Conservation (phyloP, 2,329 filamentous ascomycete genomes). For the Fusarium sp. region DNA sequence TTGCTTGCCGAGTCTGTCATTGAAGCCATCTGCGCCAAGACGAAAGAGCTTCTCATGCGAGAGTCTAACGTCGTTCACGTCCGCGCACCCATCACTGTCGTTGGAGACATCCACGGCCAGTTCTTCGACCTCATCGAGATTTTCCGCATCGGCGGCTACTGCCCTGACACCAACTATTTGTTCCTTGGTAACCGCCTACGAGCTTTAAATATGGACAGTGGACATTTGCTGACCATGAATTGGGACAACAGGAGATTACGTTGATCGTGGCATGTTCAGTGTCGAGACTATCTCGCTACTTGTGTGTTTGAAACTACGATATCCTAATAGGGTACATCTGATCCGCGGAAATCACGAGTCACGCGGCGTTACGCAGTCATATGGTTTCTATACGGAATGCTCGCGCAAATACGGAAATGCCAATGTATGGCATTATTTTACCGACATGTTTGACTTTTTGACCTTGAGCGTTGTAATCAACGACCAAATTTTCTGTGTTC, state of each 20-base stretch:
- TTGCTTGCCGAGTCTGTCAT: conserved; percentile 97
- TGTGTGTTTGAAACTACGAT: conserved; percentile 96
- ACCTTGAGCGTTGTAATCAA: conserved; percentile 98
- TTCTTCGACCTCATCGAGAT: conserved; percentile 99
- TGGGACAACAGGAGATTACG: conserved; percentile 83
- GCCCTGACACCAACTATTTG: conserved; percentile 97
- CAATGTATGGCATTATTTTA: conserved; percentile 99
- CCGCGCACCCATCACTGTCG: conserved; percentile 93
- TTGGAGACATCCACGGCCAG: conserved; percentile 98
- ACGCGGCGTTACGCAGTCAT: conserved; percentile 96
- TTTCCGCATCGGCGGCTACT: conserved; percentile 97
- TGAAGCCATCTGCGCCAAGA: conserved; percentile 99
- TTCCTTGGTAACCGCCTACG: conserved; percentile 80
- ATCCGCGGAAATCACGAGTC: conserved; percentile 99
- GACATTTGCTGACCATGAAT: conserved; percentile 25
- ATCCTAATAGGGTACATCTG: conserved; percentile 93
- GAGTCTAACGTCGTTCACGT: conserved; percentile 99
- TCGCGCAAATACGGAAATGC: conserved; percentile 98
- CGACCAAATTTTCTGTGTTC: conserved; percentile 98
- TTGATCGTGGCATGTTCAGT: conserved; percentile 98
- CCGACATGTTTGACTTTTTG: conserved; percentile 99
- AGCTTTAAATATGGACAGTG: conserved; percentile 2
- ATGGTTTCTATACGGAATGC: conserved; percentile 99
- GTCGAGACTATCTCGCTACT: conserved; percentile 99
- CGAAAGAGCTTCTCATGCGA: conserved; percentile 98